phyloP scores from a whole-genome alignment of 2,329 filamentous ascomycete genomes.

The Bipolaris bicolor region DNA sequence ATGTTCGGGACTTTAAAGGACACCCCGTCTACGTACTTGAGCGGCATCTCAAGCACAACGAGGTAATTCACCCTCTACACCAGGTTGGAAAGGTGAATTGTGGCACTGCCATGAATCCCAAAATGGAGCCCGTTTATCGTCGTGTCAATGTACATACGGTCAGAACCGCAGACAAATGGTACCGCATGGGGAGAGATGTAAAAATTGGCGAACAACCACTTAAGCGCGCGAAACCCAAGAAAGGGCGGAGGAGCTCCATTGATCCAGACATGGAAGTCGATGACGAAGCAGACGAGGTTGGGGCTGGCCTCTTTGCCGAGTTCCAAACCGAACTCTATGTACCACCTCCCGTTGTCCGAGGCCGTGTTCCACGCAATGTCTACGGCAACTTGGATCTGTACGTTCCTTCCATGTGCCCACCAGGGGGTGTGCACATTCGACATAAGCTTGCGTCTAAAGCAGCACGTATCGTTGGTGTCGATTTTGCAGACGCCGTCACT shows the following conservation, averaged over 20 bases:
- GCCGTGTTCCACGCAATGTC: constrained; percentile 68
- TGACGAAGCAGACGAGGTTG: constrained; percentile 51
- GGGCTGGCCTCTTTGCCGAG: constrained; percentile 63
- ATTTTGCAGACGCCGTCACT: constrained; percentile 87
- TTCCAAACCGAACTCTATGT: constrained; percentile 73
- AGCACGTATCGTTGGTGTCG: constrained; percentile 75
- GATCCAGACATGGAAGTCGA: constrained; percentile 42
- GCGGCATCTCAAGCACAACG: constrained; percentile 80
- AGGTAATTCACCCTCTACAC: constrained; percentile 76
- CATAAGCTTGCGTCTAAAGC: constrained; percentile 69
- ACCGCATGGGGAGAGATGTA: constrained; percentile 81
- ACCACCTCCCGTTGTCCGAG: constrained; percentile 76
- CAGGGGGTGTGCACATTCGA: constrained; percentile 63
- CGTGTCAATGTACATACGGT: constrained; percentile 80
- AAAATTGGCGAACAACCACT: constrained; percentile 77
- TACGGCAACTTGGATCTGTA: constrained; percentile 70
- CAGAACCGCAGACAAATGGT: constrained; percentile 86
- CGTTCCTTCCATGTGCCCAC: constrained; percentile 67
- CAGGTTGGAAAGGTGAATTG: constrained; percentile 79
- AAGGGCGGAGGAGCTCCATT: constrained; percentile 32
- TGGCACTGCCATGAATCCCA: constrained; percentile 62
- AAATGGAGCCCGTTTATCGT: constrained; percentile 80
- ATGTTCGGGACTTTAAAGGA: constrained; percentile 84
- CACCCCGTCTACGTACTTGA: constrained; percentile 79
- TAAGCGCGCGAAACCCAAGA: constrained; percentile 65